A percentile compares a stretch with the other conserved stretches of the same genome.
Evolutionary conservation across 2,329 filamentous ascomycete genomes (phyloP).

Genomic region (Beauveria varroae): DNA sequence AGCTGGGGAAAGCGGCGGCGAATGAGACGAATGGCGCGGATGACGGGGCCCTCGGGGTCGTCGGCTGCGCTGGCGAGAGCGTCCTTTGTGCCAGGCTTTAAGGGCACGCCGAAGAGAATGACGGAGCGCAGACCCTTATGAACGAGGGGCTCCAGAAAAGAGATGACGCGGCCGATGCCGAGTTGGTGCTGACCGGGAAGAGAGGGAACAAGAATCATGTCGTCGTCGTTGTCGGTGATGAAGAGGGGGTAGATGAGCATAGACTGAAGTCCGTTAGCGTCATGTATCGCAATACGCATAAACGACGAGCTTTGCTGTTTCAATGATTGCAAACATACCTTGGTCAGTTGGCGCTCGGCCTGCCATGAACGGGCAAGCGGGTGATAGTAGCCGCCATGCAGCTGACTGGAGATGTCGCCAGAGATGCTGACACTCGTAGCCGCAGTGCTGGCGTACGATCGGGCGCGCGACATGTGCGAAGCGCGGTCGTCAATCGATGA

Average conservation of each 20-base stretch:
- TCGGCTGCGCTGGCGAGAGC: slow-evolving; percentile 86
- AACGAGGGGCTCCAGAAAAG: slow-evolving; percentile 79
- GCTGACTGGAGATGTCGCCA: slow-evolving; percentile 72
- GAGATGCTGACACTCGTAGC: slow-evolving; percentile 63
- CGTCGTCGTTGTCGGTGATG: slow-evolving; percentile 87
- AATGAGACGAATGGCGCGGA: slow-evolving; percentile 75
- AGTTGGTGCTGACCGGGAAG: slow-evolving; percentile 85
- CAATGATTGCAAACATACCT: slow-evolving; percentile 44
- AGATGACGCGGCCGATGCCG: slow-evolving; percentile 76
- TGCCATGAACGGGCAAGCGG: slow-evolving; percentile 76
- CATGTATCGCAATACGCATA: background rate
- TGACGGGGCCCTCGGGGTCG: slow-evolving; percentile 87
- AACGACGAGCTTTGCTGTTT: background rate
- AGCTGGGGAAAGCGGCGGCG: slow-evolving; percentile 80
- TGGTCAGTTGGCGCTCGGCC: slow-evolving; percentile 75
- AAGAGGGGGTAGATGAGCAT: slow-evolving; percentile 99
- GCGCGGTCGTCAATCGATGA: slow-evolving; percentile 49
- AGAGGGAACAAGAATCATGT: slow-evolving; percentile 83
- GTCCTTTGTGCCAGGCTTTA: slow-evolving; percentile 76
- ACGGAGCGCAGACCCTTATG: slow-evolving; percentile 87
- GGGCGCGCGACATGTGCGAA: slow-evolving; percentile 55
- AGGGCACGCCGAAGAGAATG: slow-evolving; percentile 90
- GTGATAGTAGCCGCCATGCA: slow-evolving; percentile 77
- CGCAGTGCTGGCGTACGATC: slow-evolving; percentile 59
- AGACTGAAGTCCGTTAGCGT: slow-evolving; percentile 47